Evolutionary conservation across 345 rosid species (phyloP), one percentile per base, ranked within the genome.

Genomic region (Ceriops decandra): DNA sequence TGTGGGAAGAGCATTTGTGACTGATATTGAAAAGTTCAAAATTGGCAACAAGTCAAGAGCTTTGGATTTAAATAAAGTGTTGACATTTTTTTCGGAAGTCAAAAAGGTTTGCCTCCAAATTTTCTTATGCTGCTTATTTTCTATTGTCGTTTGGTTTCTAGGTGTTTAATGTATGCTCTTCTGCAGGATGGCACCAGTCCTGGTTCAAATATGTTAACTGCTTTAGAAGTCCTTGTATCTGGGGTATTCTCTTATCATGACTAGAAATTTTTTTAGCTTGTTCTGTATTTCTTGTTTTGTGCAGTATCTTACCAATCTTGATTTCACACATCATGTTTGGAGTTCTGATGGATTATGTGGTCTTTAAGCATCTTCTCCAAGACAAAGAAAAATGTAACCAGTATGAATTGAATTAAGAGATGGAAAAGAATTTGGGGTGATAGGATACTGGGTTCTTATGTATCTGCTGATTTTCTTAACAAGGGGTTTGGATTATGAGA

Each of bases 1-100:
- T 72, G 90, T 95, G 77, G 99, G 99, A 85, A 83, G 99, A 87
- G 99, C 98, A 58, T 95, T 92, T 87, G 99, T 92, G 69, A 88
- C 99, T 36, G 99, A 95, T 80, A 82, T 92, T 66, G 99, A 87
- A 75, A 95, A 95, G 86, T 85, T 95, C 83, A 95, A 95, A 82
- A 87, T 95, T 71, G 79, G 97, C 84, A 88, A 90, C 89, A 92
- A 92, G 88, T 81, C 85, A 69, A 88, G 92, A 83, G 83, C 96
- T 71, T 68, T 95, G 91, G 87, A 87, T 84, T 84, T 83, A 78
- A 79, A 63, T 54, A 84, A 82, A 78, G 82, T 90, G 70, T 72
- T 92, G 69, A 77, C 65, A 74, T 95, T 84, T 78, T 92, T 95
- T 82, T 85, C 97, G n/a, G 92, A 92, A 81, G 85, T 83, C 72